Base-by-base conservation (phyloP, 345 rosid species). In the Litchi chinensis region DNA sequence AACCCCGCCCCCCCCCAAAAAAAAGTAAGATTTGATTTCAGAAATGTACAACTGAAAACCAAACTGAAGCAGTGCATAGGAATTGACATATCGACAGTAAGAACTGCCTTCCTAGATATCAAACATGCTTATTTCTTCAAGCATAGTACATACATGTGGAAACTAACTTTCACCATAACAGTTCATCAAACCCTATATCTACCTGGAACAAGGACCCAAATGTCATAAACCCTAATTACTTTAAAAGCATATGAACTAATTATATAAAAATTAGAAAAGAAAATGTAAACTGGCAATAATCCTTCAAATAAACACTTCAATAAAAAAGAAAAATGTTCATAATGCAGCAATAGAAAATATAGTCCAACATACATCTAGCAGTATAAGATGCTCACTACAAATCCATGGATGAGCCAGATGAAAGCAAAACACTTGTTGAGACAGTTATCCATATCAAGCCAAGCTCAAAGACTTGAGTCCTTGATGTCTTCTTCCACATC, bases 351-450 rank as follows among this genome's bases (percentile, higher is more conserved):
- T 76, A 81, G 40, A 85, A 81, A 75, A 57, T 80, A 80, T 82
- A 82, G 83, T 83, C 87, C 85, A 78, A 87, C 93, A 90, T 85
- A 86, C 92, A 90, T 87, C 87, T 69, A 85, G 90, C 80, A 85
- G 88, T 74, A 84, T 83, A 81, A 84, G 90, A 85, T 88, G 89
- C 85, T 80, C 84, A 83, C 83, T 85, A 90, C 83, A 84, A 85
- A 82, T 80, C 89, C 83, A 85, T 48, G 72, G 87, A 82, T 79
- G 89, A 79, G 79, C 87, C 80, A 85, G 86, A 72, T 40, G 86
- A 83, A 79, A 86, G 87, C 83, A 88, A 88, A 84, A 83, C 56
- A 85, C 72, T 85, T 85, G 89, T 83, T 78, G 76, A 82, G 82
- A 82, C 81, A 86, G 82, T 82, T 77, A 84, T 75, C 87, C 88